Conservation (phyloP, 306 rosid genomes). For the Ceratonia siliqua region DNA sequence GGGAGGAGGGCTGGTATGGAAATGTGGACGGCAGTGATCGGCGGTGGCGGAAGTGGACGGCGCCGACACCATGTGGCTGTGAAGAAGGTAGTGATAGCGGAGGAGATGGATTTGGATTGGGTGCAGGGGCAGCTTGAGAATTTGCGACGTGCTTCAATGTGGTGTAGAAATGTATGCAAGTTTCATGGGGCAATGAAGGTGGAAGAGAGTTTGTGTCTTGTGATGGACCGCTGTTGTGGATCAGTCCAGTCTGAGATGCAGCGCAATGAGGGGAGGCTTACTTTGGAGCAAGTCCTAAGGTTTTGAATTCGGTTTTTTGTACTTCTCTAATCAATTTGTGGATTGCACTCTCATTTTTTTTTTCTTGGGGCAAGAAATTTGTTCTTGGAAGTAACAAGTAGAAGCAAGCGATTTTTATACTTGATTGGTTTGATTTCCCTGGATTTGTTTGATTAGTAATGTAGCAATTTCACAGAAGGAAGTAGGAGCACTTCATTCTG, state of each 20-base stretch:
- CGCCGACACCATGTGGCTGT: slow-evolving; percentile 81
- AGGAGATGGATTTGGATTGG: slow-evolving; percentile 76
- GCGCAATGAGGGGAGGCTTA: slow-evolving; percentile 88
- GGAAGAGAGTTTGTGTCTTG: slow-evolving; percentile 79
- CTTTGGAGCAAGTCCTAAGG: slow-evolving; percentile 98
- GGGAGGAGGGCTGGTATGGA: slow-evolving; percentile 76
- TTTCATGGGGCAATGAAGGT: slow-evolving; percentile 80
- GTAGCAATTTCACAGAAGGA: neutral
- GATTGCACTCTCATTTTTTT: neutral
- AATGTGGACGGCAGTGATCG: slow-evolving; percentile 81
- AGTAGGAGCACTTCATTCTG: neutral
- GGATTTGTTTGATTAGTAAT: neutral
- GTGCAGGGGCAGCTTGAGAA: slow-evolving; percentile 74
- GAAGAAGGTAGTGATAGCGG: slow-evolving; percentile 70
- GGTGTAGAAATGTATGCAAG: slow-evolving; percentile 96
- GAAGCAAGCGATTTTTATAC: neutral
- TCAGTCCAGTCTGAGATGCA: slow-evolving; percentile 96
- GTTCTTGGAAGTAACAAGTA: neutral
- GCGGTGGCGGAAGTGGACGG: slow-evolving; percentile 49
- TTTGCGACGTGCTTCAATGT: slow-evolving; percentile 88
- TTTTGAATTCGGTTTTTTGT: slow-evolving; percentile 21
- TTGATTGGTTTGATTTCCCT: neutral
- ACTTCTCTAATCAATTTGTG: neutral
- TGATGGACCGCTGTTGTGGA: slow-evolving; percentile 82
- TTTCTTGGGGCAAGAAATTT: neutral